Percentiles rank a stretch among this genome's conserved stretches.
Evolutionary conservation across 2,329 filamentous ascomycete genomes (phyloP).

Genomic region (Fusarium tupiense): DNA sequence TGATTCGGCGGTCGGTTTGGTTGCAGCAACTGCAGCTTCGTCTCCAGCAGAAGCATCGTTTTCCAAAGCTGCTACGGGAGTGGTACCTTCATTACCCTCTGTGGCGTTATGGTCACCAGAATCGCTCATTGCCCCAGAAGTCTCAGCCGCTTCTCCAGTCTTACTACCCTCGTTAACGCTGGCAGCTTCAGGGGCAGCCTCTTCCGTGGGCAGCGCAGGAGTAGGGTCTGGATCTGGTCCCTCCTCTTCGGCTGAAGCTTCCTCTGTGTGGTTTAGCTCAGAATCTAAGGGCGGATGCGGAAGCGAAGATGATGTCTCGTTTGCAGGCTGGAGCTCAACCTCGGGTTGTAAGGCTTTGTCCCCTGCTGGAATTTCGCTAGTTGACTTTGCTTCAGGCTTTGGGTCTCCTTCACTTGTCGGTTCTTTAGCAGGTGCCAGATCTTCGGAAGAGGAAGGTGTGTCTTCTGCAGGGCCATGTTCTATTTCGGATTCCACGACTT

Average conservation of each 20-base stretch:
- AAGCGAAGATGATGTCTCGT: neutral
- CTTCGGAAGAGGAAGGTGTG: neutral
- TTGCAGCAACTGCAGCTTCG: neutral
- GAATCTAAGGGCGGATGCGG: neutral
- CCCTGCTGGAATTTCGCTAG: neutral
- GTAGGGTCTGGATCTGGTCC: neutral
- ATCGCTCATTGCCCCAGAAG: neutral
- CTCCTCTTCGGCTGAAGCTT: neutral
- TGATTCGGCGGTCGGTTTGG: neutral
- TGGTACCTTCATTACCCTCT: neutral
- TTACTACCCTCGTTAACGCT: conserved; percentile 3
- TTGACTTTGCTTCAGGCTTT: neutral
- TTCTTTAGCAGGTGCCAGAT: neutral
- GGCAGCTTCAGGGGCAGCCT: neutral
- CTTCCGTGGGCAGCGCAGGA: neutral
- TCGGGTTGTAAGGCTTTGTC: conserved; percentile 5
- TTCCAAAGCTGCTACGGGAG: neutral
- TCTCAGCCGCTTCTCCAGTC: neutral
- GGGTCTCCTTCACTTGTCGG: neutral
- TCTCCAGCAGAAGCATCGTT: neutral
- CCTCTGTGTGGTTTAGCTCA: neutral
- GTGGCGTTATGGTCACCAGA: neutral
- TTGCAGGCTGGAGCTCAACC: neutral
- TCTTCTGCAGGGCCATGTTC: neutral
- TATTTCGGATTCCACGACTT: neutral